These are phyloP conservation scores for Syzygium syzygioides DNA, from an alignment of 441 rosid species.

Conservation along the genomic window DNA sequence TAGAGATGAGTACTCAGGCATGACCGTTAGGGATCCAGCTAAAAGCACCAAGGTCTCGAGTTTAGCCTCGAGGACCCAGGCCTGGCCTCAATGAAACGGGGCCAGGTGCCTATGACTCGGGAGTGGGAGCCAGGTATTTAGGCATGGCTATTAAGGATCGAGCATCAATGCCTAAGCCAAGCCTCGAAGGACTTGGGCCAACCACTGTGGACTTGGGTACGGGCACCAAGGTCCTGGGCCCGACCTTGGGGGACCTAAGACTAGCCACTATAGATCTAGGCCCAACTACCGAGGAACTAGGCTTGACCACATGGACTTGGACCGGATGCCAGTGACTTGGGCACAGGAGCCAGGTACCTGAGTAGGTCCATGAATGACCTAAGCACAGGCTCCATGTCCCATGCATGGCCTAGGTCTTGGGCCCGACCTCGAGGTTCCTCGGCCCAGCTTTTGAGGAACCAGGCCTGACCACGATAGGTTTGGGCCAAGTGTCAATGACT, in stretches of 20 bases:
- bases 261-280: not conserved
- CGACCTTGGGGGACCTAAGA: not conserved
- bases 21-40: not conserved
- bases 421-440: not conserved
- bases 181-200: not conserved
- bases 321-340: not conserved
- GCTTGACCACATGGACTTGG: not conserved
- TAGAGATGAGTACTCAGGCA: not conserved
- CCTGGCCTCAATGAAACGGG: not conserved
- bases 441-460: not conserved
- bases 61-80: not conserved
- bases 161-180: not conserved
- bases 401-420: not conserved
- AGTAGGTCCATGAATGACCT: not conserved
- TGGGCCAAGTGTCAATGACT: too few relatives aligned
- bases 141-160: not conserved
- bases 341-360: not conserved
- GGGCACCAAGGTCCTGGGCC: fast-evolving
- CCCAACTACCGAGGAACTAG: not conserved
- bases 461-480: too few relatives aligned
- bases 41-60: too few relatives aligned
- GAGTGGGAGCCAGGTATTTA: not conserved
- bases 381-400: fast-evolving
- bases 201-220: fast-evolving
- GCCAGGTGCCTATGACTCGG: not conserved